These are phyloP conservation scores for Silene conica DNA, from an alignment of 148 eudicot species.

Conservation along the genomic window DNA sequence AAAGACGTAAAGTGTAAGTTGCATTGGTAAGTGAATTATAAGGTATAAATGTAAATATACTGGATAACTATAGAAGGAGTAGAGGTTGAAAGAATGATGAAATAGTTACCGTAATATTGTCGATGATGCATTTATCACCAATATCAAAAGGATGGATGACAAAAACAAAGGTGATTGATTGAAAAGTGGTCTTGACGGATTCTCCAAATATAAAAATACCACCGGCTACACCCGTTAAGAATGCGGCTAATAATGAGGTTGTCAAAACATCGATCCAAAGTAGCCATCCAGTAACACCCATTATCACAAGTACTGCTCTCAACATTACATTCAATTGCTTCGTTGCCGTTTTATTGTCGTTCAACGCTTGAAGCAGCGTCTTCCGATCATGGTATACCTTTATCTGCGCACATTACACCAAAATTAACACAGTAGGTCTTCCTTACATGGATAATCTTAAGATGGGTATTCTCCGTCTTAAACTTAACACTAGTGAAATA, in stretches of 20 bases:
- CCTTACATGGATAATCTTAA: too few species aligned
- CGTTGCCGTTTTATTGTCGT: slow-evolving; percentile 10
- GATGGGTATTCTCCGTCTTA: too few species aligned
- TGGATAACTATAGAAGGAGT: too few species aligned
- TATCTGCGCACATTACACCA: neutral
- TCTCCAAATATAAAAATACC: slow-evolving; percentile 9
- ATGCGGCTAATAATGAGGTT: slow-evolving; percentile 4
- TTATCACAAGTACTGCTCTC: neutral
- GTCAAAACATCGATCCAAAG: slow-evolving; percentile 18
- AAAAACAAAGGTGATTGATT: slow-evolving; percentile 6
- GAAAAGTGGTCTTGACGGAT: neutral
- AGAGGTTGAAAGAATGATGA: too few species aligned
- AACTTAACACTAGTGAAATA: too few species aligned
- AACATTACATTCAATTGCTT: slow-evolving; percentile 2
- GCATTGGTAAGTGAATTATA: too few species aligned
- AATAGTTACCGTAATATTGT: neutral
- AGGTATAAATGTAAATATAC: too few species aligned
- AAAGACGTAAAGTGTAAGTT: too few species aligned
- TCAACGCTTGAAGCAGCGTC: slow-evolving; percentile 6
- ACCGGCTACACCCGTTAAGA: neutral
- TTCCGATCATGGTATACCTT: neutral
- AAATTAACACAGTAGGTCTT: too few species aligned
- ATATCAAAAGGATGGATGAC: slow-evolving; percentile 11
- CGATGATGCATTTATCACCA: slow-evolving; percentile 8
- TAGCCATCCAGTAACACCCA: neutral